Evolutionary conservation across 192 early-diverging fungal genomes (phyloP).

Genomic region (Gamsiella multidivaricata): DNA sequence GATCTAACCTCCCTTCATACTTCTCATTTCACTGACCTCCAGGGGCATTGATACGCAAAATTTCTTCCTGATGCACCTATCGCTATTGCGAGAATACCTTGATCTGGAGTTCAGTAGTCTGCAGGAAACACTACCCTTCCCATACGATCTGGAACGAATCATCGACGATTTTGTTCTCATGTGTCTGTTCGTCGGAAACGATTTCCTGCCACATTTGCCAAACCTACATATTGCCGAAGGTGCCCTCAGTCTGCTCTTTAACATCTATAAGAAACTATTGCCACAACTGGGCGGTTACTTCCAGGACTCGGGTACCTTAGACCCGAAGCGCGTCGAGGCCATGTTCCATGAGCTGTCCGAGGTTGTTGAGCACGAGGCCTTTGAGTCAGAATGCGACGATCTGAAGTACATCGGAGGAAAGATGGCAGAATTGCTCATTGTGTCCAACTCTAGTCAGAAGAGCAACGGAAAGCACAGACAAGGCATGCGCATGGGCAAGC

Average conservation of each 20-base stretch:
- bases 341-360: slow-evolving; percentile 72
- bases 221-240: slow-evolving; percentile 95
- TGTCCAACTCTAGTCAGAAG: slow-evolving; percentile 27
- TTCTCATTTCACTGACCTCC: not conserved
- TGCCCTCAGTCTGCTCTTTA: slow-evolving; percentile 78
- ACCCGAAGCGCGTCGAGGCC: slow-evolving; percentile 66
- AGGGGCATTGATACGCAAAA: slow-evolving; percentile 64
- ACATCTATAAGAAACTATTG: slow-evolving; percentile 72
- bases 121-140: slow-evolving; percentile 64
- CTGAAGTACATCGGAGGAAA: slow-evolving; percentile 61
- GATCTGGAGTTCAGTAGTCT: slow-evolving; percentile 84
- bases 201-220: slow-evolving; percentile 95
- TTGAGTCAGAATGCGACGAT: slow-evolving; percentile 60
- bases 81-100: slow-evolving; percentile 91
- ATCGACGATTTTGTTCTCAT: slow-evolving; percentile 97
- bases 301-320: slow-evolving; percentile 82
- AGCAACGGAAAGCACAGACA: slow-evolving; percentile 35
- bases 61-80: slow-evolving; percentile 86
- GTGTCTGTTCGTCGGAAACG: slow-evolving; percentile 96
- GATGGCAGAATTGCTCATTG: slow-evolving; percentile 48
- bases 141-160: slow-evolving; percentile 90
- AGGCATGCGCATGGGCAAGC: slow-evolving; percentile 54
- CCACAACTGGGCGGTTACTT: slow-evolving; percentile 87
- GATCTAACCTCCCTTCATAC: not conserved
- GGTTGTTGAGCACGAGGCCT: slow-evolving; percentile 61